phyloP scores from a whole-genome alignment of 2,329 filamentous ascomycete species.

The Pyrenochaeta sp. region DNA sequence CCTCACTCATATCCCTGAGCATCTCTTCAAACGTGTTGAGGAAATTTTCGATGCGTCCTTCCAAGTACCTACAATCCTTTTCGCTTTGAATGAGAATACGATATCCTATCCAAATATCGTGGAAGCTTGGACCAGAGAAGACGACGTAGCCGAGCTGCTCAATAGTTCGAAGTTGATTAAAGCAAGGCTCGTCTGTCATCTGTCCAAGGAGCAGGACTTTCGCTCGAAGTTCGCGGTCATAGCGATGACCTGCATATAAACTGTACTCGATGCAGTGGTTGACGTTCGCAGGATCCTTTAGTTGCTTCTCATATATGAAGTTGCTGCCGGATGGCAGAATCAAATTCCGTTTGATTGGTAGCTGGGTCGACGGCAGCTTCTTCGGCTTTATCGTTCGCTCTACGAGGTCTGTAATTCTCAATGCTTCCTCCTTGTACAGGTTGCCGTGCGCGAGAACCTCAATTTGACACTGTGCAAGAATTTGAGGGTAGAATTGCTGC shows the following conservation, averaged over 20 bases:
- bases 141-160: constrained; percentile 98
- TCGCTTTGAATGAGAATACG: constrained; percentile 95
- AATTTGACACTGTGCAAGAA: constrained; percentile 84
- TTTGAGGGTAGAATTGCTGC: constrained; percentile 77
- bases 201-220: constrained; percentile 85
- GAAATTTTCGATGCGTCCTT: constrained; percentile 88
- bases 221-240: constrained; percentile 74
- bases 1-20: constrained; percentile 78
- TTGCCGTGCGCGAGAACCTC: constrained; percentile 93
- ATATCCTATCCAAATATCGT: constrained; percentile 80
- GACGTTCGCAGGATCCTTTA: constrained; percentile 88
- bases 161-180: constrained; percentile 94
- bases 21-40: constrained; percentile 71
- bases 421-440: constrained; percentile 89
- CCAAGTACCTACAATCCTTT: constrained; percentile 81
- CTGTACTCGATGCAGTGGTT: constrained; percentile 63
- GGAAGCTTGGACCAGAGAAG: constrained; percentile 77
- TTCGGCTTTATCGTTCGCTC: constrained; percentile 80
- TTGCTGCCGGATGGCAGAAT: constrained; percentile 82
- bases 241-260: constrained; percentile 53
- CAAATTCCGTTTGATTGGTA: constrained; percentile 79
- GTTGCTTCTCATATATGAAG: constrained; percentile 79
- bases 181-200: constrained; percentile 90
- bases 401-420: constrained; percentile 83
- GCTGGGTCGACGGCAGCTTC: constrained; percentile 77